Conservation (phyloP, 2,329 filamentous ascomycete genomes). For the Lomentospora prolificans region DNA sequence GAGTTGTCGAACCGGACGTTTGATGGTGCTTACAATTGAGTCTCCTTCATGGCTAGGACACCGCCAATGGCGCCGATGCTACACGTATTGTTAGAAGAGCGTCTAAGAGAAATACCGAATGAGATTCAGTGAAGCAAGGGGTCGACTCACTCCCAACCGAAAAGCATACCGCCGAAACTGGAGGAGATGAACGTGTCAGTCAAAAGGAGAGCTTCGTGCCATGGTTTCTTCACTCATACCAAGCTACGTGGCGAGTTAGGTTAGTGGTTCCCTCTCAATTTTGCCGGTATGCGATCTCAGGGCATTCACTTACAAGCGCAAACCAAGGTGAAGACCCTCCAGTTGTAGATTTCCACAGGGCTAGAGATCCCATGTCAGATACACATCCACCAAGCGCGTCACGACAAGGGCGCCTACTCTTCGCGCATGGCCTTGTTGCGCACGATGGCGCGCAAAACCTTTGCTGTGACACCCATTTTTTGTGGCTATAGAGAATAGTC, state of each 20-base stretch:
- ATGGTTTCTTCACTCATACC: not conserved
- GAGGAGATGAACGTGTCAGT: conserved; percentile 18
- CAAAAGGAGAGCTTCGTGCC: not conserved
- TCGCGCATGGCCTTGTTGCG: conserved; percentile 62
- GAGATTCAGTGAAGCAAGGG: not conserved
- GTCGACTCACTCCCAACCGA: conserved; percentile 29
- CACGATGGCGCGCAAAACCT: conserved; percentile 45
- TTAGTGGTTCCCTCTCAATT: not conserved
- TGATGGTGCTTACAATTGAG: conserved; percentile 30
- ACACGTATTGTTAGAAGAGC: conserved; percentile 11
- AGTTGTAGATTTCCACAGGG: conserved; percentile 59
- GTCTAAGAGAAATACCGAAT: not conserved
- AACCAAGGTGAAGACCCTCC: conserved; percentile 55
- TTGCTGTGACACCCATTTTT: conserved; percentile 30
- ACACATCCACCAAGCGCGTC: not conserved
- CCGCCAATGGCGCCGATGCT: conserved; percentile 60
- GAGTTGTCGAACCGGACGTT: not conserved
- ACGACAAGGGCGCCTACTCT: conserved; percentile 25
- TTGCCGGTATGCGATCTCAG: not conserved
- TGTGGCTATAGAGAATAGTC: conserved; percentile 4
- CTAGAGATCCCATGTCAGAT: not conserved
- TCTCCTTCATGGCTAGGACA: conserved; percentile 50
- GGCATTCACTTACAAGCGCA: conserved; percentile 34
- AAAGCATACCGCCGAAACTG: conserved; percentile 55
- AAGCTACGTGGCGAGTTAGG: not conserved